Base-by-base conservation (phyloP, 2,329 filamentous ascomycete species). In the Penicillium sp. region DNA sequence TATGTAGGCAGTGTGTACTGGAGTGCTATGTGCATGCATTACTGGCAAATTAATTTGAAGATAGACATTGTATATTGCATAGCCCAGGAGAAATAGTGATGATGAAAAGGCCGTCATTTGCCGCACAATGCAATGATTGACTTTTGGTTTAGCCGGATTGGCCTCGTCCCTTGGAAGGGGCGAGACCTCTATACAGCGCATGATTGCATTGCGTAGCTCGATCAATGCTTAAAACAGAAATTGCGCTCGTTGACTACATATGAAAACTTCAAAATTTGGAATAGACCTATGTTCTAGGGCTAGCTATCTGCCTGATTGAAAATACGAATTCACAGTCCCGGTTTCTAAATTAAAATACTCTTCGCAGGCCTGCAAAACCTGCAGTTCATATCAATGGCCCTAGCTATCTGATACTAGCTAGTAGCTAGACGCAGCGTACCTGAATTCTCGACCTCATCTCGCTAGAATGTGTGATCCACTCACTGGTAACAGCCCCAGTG, bases 1-100 rank as follows among this genome's bases (percentile, higher is more conserved):
- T 35, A 24, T 53, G 35, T 53, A 53, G 49, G 30, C 30, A 53
- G 22, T 49, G 6, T 26, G 53, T 24, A 44, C 33, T 58, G 5
- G 15, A 49, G 49, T 45, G 13, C 54, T 24, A 26, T 9, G 13
- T 49, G 55, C 38, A 51, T 58, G 40, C 28, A 55, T 42, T 28
- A 12, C 13, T 44, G 37, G 53, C 38, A 33, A 28, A 55, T 30
- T 45, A 44, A 55, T 15, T 33, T 19, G 37, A 54, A 17, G 37
- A 30, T 54, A 40, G 37, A 10, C 37, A 30, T 10, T 28, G 37
- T n/a, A 13, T 19, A 28, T 40, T 54, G 51, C 37, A 40, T 54
- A 4, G 8, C 8, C 1, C 9, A 17, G 10, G 12, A 30, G 12
- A 30, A 10, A 30, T 26, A 12, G 26, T 17, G 15, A 30, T 28